Percentiles rank a stretch among this genome's conserved stretches.
Evolutionary conservation across 2,329 filamentous ascomycete species (phyloP).

Genomic region (Aureobasidium sp.): DNA sequence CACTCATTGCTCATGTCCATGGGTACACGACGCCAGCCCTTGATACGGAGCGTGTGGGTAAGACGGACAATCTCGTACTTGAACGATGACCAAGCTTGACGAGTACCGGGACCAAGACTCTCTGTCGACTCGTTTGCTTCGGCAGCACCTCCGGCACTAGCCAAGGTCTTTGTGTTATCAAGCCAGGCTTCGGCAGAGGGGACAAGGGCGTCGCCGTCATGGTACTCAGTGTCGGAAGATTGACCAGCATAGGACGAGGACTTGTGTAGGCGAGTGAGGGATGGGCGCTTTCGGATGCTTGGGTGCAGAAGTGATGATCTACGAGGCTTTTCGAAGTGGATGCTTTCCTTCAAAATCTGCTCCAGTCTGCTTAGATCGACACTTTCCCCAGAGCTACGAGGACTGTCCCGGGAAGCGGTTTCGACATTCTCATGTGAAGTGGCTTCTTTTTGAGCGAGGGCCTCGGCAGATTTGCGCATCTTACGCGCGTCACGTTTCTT

Average conservation of each 20-base stretch:
- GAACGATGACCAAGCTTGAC: slow-evolving; percentile 67
- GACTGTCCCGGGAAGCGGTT: background rate
- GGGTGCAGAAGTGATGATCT: slow-evolving; percentile 17
- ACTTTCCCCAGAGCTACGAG: slow-evolving; percentile 48
- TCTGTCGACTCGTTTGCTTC: slow-evolving; percentile 29
- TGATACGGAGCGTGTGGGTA: slow-evolving; percentile 77
- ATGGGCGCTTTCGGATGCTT: slow-evolving; percentile 21
- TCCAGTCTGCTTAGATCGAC: slow-evolving; percentile 74
- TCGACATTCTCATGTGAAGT: slow-evolving; percentile 10
- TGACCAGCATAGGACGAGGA: slow-evolving; percentile 39
- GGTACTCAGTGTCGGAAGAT: slow-evolving; percentile 78
- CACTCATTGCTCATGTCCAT: slow-evolving; percentile 61
- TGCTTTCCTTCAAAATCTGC: slow-evolving; percentile 62
- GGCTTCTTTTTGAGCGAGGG: slow-evolving; percentile 7
- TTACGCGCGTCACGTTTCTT: slow-evolving; percentile 52
- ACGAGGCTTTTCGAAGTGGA: slow-evolving; percentile 35
- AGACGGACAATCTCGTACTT: slow-evolving; percentile 87
- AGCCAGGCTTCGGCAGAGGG: slow-evolving; percentile 75
- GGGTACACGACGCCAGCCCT: slow-evolving; percentile 81
- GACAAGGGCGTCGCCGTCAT: slow-evolving; percentile 72
- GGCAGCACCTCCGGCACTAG: slow-evolving; percentile 53
- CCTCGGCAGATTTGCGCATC: slow-evolving; percentile 32
- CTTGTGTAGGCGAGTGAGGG: slow-evolving; percentile 27
- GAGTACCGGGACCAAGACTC: slow-evolving; percentile 36
- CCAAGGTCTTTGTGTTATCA: slow-evolving; percentile 83